phyloP scores from a whole-genome alignment of 1,284 basidiomycete genomes.

The Cutaneotrichosporon cyanovorans region DNA sequence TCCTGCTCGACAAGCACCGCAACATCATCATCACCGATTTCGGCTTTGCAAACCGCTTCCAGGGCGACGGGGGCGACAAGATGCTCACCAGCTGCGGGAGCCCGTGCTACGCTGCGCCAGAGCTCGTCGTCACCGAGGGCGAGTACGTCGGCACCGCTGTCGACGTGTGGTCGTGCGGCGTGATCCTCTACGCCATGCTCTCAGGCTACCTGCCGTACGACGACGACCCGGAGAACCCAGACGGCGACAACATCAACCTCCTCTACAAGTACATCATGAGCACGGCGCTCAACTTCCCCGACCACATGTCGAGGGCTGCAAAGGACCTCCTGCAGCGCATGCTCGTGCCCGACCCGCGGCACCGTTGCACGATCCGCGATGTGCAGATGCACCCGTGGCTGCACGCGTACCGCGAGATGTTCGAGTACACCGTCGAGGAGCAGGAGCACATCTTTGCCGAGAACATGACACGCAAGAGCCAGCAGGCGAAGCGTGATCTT shows the following conservation, averaged over 20 bases:
- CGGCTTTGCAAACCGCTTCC: constrained; percentile 96
- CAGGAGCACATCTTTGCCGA: constrained; percentile 73
- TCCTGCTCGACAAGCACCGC: constrained; percentile 90
- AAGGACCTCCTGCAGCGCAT: constrained; percentile 68
- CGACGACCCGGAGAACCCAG: constrained; percentile 96
- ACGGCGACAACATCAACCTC: constrained; percentile 99
- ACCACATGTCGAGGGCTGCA: constrained; percentile 76
- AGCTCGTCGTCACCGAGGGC: constrained; percentile 97
- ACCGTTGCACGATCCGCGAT: constrained; percentile 62
- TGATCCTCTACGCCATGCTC: constrained; percentile 98
- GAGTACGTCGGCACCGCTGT: constrained; percentile 97
- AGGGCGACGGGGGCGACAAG: constrained; percentile 80
- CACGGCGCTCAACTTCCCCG: constrained; percentile 88
- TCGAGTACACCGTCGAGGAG: constrained; percentile 65
- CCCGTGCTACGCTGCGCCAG: constrained; percentile 97
- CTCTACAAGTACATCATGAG: constrained; percentile 99
- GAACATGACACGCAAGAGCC: constrained; percentile 71
- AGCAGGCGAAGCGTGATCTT: constrained; percentile 61
- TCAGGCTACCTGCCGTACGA: constrained; percentile 99
- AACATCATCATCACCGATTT: constrained; percentile 99
- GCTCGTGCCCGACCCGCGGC: constrained; percentile 74
- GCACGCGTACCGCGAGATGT: constrained; percentile 57
- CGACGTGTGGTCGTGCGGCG: constrained; percentile 98
- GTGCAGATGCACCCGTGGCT: constrained; percentile 84
- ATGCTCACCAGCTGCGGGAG: constrained; percentile 98